Evolutionary conservation across 352 stramenopile species (phyloP), one percentile per base, ranked within the genome.

Genomic region (Globisporangium solare): DNA sequence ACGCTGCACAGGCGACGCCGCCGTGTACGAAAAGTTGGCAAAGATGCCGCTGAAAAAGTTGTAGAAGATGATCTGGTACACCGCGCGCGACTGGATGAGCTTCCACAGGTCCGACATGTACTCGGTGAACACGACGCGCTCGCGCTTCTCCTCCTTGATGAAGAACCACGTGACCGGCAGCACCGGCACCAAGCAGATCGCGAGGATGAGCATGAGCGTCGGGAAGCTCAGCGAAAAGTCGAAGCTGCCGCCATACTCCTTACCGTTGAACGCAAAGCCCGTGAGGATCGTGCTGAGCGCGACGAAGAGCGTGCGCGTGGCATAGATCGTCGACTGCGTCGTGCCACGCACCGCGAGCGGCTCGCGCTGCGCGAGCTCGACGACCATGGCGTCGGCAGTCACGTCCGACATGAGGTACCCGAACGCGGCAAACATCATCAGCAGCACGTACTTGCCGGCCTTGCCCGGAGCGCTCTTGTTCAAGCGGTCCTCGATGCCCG

Each of bases 311-410:
- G 71, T 83, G 11, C 72, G 73, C 2, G 76, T 54, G 14, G 58
- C 64, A 60, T 87, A 87, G 51, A 87, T 79, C 17, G 51, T 62
- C 15, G 76, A 79, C 47, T 87, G 76, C 0, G 73, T 84, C 48
- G 73, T 78, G 45, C 71, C 76, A 41, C 76, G 73, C 41, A 76
- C 73, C 3, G 67, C 72, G n/a, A 73, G 20, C 2, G 71, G 71
- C 45, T 86, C 76, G n/a, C 76, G 71, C 47, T 87, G 76, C 2
- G 76, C 76, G 3, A 83, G 61, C 32, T 87, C 73, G 20, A 84
- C 73, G 12, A 84, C 71, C 15, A 83, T 66, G 63, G 59, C 76
- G 46, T 84, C 74, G 2, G 73, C 67, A 17, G 67, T 74, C 37
- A 81, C 73, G 21, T 80, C 74, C 1, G 74, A 63, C n/a, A 76